These are phyloP conservation scores for Sonneratia caseolaris DNA, from an alignment of 345 rosid genomes.

Conservation along the genomic window DNA sequence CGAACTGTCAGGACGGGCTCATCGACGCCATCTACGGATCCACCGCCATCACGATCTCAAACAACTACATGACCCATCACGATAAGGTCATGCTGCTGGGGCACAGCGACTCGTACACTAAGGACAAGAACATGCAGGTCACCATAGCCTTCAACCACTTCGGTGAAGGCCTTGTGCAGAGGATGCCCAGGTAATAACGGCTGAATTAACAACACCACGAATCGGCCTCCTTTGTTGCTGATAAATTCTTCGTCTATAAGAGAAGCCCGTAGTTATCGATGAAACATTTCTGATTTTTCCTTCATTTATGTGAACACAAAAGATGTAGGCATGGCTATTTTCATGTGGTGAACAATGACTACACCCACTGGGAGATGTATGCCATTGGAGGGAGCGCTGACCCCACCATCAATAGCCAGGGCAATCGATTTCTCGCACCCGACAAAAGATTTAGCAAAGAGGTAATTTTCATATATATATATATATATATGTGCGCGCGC, in stretches of 20 bases:
- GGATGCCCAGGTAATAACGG: constrained; percentile 55
- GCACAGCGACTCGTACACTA: constrained; percentile 52
- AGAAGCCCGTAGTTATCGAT: too few relatives aligned
- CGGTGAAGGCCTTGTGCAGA: constrained; percentile 72
- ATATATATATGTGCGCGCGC: background rate
- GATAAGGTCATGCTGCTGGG: constrained; percentile 68
- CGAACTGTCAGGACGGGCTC: constrained; percentile 57
- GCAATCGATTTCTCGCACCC: constrained; percentile 62
- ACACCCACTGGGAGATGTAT: constrained; percentile 79
- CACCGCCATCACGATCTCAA: constrained; percentile 62
- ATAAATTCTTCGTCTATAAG: background rate
- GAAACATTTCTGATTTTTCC: background rate
- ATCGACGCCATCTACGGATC: constrained; percentile 66
- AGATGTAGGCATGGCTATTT: constrained; percentile 74
- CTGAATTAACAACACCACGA: background rate
- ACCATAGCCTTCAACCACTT: constrained; percentile 77
- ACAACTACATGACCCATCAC: constrained; percentile 69
- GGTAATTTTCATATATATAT: constrained; percentile 19
- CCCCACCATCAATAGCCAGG: constrained; percentile 77
- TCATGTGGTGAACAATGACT: constrained; percentile 86
- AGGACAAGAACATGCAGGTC: constrained; percentile 69
- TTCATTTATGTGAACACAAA: background rate
- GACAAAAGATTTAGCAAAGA: constrained; percentile 43
- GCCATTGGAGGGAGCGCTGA: constrained; percentile 81
- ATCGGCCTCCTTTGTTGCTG: background rate